These are phyloP conservation scores for Aspergillus sp. DNA, from an alignment of 2,329 filamentous ascomycete species.

Conservation along the genomic window DNA sequence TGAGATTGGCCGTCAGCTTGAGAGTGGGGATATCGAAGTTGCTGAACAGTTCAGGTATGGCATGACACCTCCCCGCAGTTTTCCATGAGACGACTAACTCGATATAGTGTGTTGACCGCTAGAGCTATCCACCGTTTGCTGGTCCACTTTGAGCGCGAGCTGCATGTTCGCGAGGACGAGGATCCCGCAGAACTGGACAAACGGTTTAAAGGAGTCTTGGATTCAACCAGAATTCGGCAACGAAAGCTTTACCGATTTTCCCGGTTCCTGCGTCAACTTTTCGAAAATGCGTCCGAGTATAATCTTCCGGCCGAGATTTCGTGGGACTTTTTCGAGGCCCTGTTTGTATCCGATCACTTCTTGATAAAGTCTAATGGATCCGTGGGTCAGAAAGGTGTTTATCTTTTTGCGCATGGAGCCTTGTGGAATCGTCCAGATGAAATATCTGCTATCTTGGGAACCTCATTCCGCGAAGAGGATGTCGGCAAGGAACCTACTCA, in stretches of 20 bases:
- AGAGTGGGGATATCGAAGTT: slow-evolving; percentile 92
- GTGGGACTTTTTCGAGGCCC: slow-evolving; percentile 74
- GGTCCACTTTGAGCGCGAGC: slow-evolving; percentile 85
- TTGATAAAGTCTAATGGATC: slow-evolving; percentile 69
- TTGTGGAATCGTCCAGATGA: slow-evolving; percentile 74
- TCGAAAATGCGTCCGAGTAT: slow-evolving; percentile 95
- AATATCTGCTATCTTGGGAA: slow-evolving; percentile 82
- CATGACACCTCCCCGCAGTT: not conserved
- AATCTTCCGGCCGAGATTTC: slow-evolving; percentile 73
- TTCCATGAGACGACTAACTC: slow-evolving; percentile 25
- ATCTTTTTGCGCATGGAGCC: slow-evolving; percentile 80
- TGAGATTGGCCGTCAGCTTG: slow-evolving; percentile 84
- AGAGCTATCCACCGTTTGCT: slow-evolving; percentile 88
- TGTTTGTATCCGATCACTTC: slow-evolving; percentile 83
- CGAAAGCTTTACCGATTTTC: slow-evolving; percentile 96
- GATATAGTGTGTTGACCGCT: slow-evolving; percentile 71
- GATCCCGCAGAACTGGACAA: slow-evolving; percentile 88
- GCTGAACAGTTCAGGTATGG: slow-evolving; percentile 85
- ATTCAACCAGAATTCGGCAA: slow-evolving; percentile 93
- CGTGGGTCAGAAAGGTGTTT: slow-evolving; percentile 72
- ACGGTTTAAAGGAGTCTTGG: slow-evolving; percentile 90
- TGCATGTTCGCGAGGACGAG: slow-evolving; percentile 81
- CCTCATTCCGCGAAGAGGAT: slow-evolving; percentile 69
- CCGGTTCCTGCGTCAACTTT: slow-evolving; percentile 83
- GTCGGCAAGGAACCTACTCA: slow-evolving; percentile 66